phyloP scores from a whole-genome alignment of 2,329 filamentous ascomycete genomes.

The Aphanocladium album region DNA sequence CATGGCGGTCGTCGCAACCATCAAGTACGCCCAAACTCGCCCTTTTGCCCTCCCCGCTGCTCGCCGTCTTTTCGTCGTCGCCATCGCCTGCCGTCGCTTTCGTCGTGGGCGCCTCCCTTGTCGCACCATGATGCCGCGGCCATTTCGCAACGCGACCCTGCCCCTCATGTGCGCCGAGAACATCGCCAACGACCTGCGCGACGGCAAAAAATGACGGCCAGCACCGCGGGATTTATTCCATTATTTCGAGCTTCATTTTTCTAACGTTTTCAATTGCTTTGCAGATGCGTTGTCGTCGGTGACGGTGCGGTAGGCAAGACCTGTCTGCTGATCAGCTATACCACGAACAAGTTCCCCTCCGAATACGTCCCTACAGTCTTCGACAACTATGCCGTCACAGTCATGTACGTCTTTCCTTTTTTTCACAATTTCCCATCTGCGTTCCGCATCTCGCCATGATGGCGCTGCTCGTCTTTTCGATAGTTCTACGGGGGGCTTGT shows the following conservation, averaged over 20 bases:
- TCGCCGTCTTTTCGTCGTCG: slow-evolving; percentile 8
- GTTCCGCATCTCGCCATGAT: background rate
- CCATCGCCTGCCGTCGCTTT: background rate
- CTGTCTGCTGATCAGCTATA: slow-evolving; percentile 97
- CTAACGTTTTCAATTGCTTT: slow-evolving; percentile 13
- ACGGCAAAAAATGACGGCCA: background rate
- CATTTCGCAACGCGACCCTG: slow-evolving; percentile 6
- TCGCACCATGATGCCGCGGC: slow-evolving; percentile 12
- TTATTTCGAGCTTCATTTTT: background rate
- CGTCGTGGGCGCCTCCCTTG: slow-evolving; percentile 12
- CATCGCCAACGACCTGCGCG: background rate
- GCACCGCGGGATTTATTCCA: background rate
- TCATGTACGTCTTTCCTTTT: slow-evolving; percentile 70
- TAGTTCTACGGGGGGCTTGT: background rate
- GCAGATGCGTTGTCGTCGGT: slow-evolving; percentile 95
- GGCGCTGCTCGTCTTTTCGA: background rate
- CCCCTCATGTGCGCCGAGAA: slow-evolving; percentile 9
- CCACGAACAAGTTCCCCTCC: slow-evolving; percentile 98
- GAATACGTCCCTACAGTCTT: slow-evolving; percentile 99
- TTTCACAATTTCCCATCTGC: background rate
- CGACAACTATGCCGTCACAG: slow-evolving; percentile 99
- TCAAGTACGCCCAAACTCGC: slow-evolving; percentile 47
- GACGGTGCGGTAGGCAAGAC: slow-evolving; percentile 99
- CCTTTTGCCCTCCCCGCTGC: slow-evolving; percentile 12
- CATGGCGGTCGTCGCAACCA: slow-evolving; percentile 59